These are phyloP conservation scores for Teratosphaeriaceae sp. DNA, from an alignment of 2,329 filamentous ascomycete genomes.

Conservation along the genomic window DNA sequence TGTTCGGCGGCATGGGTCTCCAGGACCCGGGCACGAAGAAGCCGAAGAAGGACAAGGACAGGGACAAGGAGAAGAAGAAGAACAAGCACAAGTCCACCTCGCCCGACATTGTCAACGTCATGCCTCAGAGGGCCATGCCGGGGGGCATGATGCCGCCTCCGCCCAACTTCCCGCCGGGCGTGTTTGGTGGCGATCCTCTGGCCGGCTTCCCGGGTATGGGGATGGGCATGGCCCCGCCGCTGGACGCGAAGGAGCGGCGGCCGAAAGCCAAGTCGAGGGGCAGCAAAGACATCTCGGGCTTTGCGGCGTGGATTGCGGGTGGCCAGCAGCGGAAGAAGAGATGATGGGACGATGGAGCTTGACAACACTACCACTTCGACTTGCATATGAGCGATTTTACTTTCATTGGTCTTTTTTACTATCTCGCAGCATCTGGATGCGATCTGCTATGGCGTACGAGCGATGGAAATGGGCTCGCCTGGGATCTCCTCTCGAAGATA, in stretches of 20 bases:
- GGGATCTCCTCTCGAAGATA: too few relatives aligned
- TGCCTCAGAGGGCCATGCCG: conserved; percentile 7
- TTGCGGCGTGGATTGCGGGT: conserved; percentile 2
- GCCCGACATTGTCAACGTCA: conserved; percentile 12
- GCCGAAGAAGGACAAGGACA: conserved; percentile 8
- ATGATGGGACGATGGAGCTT: background rate
- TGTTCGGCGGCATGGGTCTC: conserved; percentile 11
- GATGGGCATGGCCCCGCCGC: conserved; percentile 4
- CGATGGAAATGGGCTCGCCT: too few relatives aligned
- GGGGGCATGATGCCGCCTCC: conserved; percentile 14
- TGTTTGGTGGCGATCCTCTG: conserved; percentile 3
- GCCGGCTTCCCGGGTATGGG: conserved; percentile 5
- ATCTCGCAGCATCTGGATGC: too few relatives aligned
- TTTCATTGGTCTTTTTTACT: too few relatives aligned
- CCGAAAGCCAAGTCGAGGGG: conserved; percentile 14
- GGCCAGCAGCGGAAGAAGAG: background rate
- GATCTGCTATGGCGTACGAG: too few relatives aligned
- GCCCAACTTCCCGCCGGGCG: conserved; percentile 8
- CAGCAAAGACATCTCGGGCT: conserved; percentile 10
- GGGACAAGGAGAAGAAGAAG: conserved; percentile 9
- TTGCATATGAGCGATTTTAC: too few relatives aligned
- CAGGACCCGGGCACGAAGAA: conserved; percentile 2
- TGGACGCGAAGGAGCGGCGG: conserved; percentile 13
- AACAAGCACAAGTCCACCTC: conserved; percentile 10
- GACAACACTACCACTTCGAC: too few relatives aligned